phyloP scores from a whole-genome alignment of 352 stramenopile genomes.

The Globisporangium spiculum region DNA sequence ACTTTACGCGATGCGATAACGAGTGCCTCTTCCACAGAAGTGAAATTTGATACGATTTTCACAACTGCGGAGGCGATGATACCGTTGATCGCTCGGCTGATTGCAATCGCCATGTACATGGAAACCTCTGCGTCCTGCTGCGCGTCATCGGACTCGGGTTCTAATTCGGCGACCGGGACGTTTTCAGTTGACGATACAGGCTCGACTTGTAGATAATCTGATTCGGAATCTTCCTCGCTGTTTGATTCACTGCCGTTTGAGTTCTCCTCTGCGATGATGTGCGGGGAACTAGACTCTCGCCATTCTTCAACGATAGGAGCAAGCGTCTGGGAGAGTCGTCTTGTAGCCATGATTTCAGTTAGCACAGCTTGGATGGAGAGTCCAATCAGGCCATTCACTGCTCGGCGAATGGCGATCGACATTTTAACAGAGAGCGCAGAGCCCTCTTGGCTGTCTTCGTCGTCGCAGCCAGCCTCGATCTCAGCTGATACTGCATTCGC shows the following conservation, averaged over 20 bases:
- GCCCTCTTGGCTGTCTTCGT: not conserved
- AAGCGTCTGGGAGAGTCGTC: constrained; percentile 20
- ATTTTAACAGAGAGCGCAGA: constrained; percentile 32
- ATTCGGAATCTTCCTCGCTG: not conserved
- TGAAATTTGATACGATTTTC: constrained; percentile 21
- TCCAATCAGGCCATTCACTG: constrained; percentile 39
- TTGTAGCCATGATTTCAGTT: constrained; percentile 25
- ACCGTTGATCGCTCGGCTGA: constrained; percentile 29
- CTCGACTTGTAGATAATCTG: not conserved
- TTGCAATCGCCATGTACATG: constrained; percentile 24
- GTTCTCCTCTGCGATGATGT: constrained; percentile 3
- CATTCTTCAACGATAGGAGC: constrained; percentile 21
- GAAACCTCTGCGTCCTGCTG: constrained; percentile 20
- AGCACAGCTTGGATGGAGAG: constrained; percentile 41
- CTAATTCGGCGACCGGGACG: not conserved
- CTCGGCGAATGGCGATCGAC: constrained; percentile 34
- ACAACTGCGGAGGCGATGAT: constrained; percentile 30
- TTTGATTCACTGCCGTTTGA: not conserved
- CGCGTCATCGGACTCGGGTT: not conserved
- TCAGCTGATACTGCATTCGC: not conserved
- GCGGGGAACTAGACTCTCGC: not conserved
- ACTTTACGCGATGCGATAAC: not conserved
- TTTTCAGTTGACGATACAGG: not conserved
- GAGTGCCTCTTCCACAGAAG: not conserved
- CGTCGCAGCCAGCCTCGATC: not conserved